phyloP scores from a whole-genome alignment of 73 alveolate species.

The Tetrahymena malaccensis region DNA sequence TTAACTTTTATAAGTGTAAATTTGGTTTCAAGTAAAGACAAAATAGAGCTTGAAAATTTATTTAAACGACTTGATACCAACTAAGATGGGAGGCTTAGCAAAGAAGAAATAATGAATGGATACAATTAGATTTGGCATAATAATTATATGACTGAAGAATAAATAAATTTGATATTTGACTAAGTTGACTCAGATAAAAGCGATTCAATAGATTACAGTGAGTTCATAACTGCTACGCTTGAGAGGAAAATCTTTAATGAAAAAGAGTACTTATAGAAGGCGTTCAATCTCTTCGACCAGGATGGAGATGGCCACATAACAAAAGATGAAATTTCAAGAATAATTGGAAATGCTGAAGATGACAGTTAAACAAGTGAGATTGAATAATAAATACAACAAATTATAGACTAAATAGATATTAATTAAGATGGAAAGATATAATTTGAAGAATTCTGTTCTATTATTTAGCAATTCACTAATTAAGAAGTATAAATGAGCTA shows the following conservation, averaged over 20 bases:
- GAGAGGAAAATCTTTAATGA: constrained; percentile 20
- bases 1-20: neutral
- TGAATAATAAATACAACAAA: neutral
- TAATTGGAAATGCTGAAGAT: neutral
- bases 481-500: neutral
- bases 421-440: neutral
- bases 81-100: constrained; percentile 43
- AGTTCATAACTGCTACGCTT: constrained; percentile 51
- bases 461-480: neutral
- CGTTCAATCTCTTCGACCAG: constrained; percentile 36
- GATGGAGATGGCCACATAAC: neutral
- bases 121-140: constrained; percentile 13
- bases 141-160: constrained; percentile 33
- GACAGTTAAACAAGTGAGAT: neutral
- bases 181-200: constrained; percentile 44
- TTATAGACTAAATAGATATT: neutral
- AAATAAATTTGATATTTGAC: constrained; percentile 24
- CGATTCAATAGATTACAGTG: constrained; percentile 52
- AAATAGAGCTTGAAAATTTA: neutral
- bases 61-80: constrained; percentile 35
- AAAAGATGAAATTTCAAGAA: neutral
- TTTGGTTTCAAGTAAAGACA: neutral
- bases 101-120: constrained; percentile 44
- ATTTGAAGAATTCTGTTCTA: neutral
- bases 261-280: constrained; percentile 23